A percentile compares a stretch with the other conserved stretches of the same genome.
Evolutionary conservation across 2,329 filamentous ascomycete genomes (phyloP).

Genomic region (Diaporthe citrichinensis): DNA sequence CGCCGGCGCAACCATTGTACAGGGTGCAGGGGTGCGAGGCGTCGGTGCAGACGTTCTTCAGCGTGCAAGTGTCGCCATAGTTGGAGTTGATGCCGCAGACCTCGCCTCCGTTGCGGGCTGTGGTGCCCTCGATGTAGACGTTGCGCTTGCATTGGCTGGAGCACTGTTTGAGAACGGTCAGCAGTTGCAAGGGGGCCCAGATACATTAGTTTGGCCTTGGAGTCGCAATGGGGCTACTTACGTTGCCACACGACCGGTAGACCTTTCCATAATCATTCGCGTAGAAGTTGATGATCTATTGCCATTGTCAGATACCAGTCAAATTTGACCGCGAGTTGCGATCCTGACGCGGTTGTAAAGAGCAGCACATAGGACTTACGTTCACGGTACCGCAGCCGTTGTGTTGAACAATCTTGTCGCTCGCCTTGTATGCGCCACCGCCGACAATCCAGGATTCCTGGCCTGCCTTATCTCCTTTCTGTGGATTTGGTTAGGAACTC

Average conservation of each 20-base stretch:
- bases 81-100: constrained; percentile 32
- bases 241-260: constrained; percentile 23
- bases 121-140: constrained; percentile 58
- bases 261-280: constrained; percentile 1
- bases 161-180: not conserved
- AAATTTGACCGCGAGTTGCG: not conserved
- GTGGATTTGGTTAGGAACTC: not conserved
- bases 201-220: not conserved
- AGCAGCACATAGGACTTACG: not conserved
- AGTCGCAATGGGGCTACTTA: not conserved
- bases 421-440: constrained; percentile 12
- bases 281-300: constrained; percentile 28
- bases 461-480: constrained; percentile 15
- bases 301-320: not conserved
- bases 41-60: constrained; percentile 33
- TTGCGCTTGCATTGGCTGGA: constrained; percentile 55
- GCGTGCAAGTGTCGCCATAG: constrained; percentile 47
- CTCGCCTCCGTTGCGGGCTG: constrained; percentile 47
- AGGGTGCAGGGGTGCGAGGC: constrained; percentile 32
- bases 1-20: constrained; percentile 37
- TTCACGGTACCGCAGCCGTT: constrained; percentile 29
- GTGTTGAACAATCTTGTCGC: constrained; percentile 1
- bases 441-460: constrained; percentile 9
- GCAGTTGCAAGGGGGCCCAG: not conserved
- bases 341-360: not conserved